Evolutionary conservation across 441 rosid species (phyloP), one percentile per base, ranked within the genome.

Genomic region (Mallotus repandus): DNA sequence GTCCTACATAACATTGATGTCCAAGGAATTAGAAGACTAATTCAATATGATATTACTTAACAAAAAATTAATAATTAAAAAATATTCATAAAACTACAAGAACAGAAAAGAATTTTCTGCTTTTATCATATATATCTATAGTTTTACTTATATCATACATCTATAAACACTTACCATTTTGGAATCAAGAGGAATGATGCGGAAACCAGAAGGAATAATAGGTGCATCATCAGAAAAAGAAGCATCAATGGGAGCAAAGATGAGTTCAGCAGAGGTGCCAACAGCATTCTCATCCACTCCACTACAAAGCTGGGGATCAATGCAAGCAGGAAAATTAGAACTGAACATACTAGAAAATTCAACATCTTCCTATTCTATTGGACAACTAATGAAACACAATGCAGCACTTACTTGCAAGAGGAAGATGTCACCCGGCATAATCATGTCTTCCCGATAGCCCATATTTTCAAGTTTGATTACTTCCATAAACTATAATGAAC

Each of bases 141-240:
- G 41, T 38, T 38, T 35, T 15, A 9, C 45, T 49, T 43, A 19
- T 12, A 74, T 16, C 12, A 35, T 21, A n/a, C 35, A 52, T 43
- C 45, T 38, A 12, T 10, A 53, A 21, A 52, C 38, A 58, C 78
- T 79, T 63, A 91, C 99, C 95, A 86, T 89, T 21, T 89, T 83
- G 2, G 97, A 89, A 70, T 91, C 98, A 41, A 96, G 95, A 76
- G 99, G 98, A 76, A 93, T 96, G 41, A 96, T 90, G 65, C 99
- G 98, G 73, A 96, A 96, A 70, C 99, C 99, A 81, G 97, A 96
- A 71, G 99, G 98, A 73, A 93, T 84, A 72, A 96, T 87, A 65
- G 97, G 99, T 14, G 98, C 97, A 83, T 93, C 99, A 72, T 96
- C 99, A 14, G 97, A 94, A 84, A 96, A 96, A 46, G 98, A 90